Percentiles rank a stretch among this genome's conserved stretches.
These are phyloP conservation scores for Hypocrella siamensis DNA, from an alignment of 2,329 filamentous ascomycete species.

Conservation along the genomic window DNA sequence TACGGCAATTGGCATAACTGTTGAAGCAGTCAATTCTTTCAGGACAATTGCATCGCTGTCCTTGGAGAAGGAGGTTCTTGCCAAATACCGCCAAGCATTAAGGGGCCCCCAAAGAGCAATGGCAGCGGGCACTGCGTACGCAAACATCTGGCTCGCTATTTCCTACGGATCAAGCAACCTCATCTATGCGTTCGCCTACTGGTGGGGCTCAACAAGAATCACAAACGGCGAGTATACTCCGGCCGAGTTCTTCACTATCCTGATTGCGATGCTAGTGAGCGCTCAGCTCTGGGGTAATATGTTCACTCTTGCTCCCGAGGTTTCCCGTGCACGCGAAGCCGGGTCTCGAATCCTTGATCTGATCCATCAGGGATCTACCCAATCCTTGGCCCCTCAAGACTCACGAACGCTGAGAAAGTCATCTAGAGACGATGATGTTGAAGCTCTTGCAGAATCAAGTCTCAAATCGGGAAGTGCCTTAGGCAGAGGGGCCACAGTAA, in stretches of 20 bases:
- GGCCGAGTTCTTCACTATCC: constrained; percentile 58
- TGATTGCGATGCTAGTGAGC: constrained; percentile 43
- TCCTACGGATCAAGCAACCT: constrained; percentile 47
- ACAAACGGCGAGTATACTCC: constrained; percentile 45
- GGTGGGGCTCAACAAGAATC: constrained; percentile 63
- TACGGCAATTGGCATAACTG: constrained; percentile 46
- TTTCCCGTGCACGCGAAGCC: constrained; percentile 50
- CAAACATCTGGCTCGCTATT: constrained; percentile 45
- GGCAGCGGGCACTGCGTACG: constrained; percentile 29
- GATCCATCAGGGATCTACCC: constrained; percentile 25
- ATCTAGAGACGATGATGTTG: constrained; percentile 18
- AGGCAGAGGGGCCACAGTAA: constrained; percentile 27
- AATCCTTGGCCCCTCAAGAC: constrained; percentile 7
- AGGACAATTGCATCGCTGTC: constrained; percentile 45
- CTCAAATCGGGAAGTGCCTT: constrained; percentile 7
- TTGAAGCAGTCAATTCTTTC: constrained; percentile 51
- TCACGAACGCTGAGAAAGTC: constrained; percentile 3
- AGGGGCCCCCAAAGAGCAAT: constrained; percentile 37
- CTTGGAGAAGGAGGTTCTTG: constrained; percentile 33
- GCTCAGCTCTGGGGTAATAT: constrained; percentile 48
- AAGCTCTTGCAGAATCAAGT: constrained; percentile 17
- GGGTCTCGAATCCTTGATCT: constrained; percentile 40
- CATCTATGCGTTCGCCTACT: constrained; percentile 62
- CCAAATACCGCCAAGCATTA: constrained; percentile 35
- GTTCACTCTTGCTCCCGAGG: constrained; percentile 48